Conservation (phyloP, 768 basidiomycete species). For the Mycena galopus region DNA sequence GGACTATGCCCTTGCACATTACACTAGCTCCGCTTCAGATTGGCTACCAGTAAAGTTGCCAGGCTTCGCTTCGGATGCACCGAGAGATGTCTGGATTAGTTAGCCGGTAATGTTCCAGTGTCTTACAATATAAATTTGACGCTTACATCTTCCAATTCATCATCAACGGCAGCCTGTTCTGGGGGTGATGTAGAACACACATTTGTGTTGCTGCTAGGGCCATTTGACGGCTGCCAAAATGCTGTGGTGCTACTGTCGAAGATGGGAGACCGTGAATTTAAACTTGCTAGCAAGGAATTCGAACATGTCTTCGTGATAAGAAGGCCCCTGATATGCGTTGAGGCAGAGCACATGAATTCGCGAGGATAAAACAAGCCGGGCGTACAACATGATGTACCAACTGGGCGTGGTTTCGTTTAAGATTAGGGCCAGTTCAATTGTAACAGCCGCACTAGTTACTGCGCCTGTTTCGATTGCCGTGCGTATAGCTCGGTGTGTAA, state of each 20-base stretch:
- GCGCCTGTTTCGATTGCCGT: conserved; percentile 15
- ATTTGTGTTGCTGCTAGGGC: neutral
- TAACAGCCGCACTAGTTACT: conserved; percentile 1
- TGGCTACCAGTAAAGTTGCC: neutral
- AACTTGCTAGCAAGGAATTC: too few species aligned
- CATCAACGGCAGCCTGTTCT: neutral
- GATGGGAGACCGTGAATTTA: too few species aligned
- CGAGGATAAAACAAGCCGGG: neutral
- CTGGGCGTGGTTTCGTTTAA: neutral
- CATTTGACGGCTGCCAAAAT: conserved; percentile 6
- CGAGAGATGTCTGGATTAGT: too few species aligned
- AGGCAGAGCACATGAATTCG: neutral
- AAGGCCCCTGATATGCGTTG: conserved; percentile 7
- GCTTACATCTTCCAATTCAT: conserved; percentile 12
- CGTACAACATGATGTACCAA: conserved; percentile 19
- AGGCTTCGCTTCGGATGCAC: neutral
- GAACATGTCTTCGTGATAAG: conserved; percentile 16
- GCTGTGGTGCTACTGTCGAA: conserved; percentile 1
- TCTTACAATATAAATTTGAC: neutral
- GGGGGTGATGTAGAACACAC: conserved; percentile 5
- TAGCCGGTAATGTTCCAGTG: neutral
- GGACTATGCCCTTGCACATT: too few species aligned
- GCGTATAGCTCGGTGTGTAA: conserved; percentile 11
- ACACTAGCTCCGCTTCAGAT: neutral
- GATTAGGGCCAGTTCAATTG: conserved; percentile 13